Conservation (phyloP, 2,329 filamentous ascomycete genomes). For the Fusarium brachygibbosum region DNA sequence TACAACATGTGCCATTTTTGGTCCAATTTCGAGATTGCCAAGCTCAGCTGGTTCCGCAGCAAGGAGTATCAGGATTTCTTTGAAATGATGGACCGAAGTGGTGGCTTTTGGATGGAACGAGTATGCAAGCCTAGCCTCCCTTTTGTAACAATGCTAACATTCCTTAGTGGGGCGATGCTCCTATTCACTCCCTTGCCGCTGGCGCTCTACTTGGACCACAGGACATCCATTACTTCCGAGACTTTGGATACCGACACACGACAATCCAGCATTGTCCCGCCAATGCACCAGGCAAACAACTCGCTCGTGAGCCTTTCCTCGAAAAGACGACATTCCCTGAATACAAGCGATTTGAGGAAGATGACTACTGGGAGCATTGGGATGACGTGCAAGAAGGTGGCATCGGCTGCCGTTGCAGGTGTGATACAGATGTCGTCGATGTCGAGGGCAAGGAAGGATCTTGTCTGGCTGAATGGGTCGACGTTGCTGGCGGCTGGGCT, state of each 20-base stretch:
- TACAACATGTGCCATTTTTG: constrained; percentile 99
- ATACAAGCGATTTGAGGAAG: constrained; percentile 89
- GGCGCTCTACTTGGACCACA: constrained; percentile 83
- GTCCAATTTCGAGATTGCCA: constrained; percentile 99
- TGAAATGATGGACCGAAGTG: constrained; percentile 97
- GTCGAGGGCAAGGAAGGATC: constrained; percentile 98
- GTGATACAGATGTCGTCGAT: constrained; percentile 96
- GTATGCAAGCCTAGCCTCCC: constrained; percentile 63
- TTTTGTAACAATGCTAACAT: constrained; percentile 44
- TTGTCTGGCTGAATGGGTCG: constrained; percentile 95
- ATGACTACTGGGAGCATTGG: constrained; percentile 93
- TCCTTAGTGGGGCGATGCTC: constrained; percentile 93
- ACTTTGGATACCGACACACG: constrained; percentile 97
- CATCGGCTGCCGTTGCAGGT: constrained; percentile 95
- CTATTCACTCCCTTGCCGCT: constrained; percentile 96
- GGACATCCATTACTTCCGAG: constrained; percentile 98
- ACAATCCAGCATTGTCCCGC: constrained; percentile 99
- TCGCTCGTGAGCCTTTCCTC: constrained; percentile 82
- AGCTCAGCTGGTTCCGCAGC: constrained; percentile 94
- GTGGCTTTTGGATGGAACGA: constrained; percentile 99
- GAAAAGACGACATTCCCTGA: constrained; percentile 85
- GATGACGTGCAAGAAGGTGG: constrained; percentile 94
- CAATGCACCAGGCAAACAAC: constrained; percentile 90
- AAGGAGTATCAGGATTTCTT: constrained; percentile 99
- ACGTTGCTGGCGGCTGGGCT: constrained; percentile 94